A percentile compares a stretch with the other conserved stretches of the same genome.
Evolutionary conservation across 805 yeast species (phyloP).

Genomic region (Candida suzukii): DNA sequence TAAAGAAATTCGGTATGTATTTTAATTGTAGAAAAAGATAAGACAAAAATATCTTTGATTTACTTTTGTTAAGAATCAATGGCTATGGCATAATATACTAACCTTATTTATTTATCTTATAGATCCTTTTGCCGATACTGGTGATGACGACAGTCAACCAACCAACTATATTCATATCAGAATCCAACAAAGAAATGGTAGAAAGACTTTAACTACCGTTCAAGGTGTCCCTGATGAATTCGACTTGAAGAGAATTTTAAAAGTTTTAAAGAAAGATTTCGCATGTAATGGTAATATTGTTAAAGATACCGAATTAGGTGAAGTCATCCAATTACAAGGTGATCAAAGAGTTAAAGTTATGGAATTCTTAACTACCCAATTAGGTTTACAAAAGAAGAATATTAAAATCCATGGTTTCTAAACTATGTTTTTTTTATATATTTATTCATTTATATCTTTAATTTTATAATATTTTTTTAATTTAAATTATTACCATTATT

Average conservation of each 20-base stretch:
- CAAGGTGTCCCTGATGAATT: constrained; percentile 96
- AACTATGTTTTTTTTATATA: constrained; percentile 7
- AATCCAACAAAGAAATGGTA: constrained; percentile 99
- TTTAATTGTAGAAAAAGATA: too few species aligned
- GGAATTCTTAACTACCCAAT: constrained; percentile 82
- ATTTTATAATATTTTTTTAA: background rate
- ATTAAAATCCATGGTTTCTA: constrained; percentile 98
- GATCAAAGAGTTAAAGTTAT: constrained; percentile 96
- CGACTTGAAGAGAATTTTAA: constrained; percentile 88
- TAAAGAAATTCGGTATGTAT: constrained; percentile 62
- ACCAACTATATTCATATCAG: constrained; percentile 95
- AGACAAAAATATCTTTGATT: background rate
- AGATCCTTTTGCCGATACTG: constrained; percentile 99
- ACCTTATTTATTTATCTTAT: background rate
- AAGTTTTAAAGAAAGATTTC: constrained; percentile 93
- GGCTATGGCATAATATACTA: background rate
- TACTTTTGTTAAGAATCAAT: background rate
- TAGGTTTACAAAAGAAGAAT: constrained; percentile 89
- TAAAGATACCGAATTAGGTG: constrained; percentile 93
- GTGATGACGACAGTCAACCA: constrained; percentile 97
- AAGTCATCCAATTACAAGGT: constrained; percentile 96
- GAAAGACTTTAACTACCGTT: constrained; percentile 96
- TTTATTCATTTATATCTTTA: background rate
- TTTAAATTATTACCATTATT: too few species aligned
- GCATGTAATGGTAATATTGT: constrained; percentile 99